Base-by-base conservation (phyloP, 2,329 filamentous ascomycete genomes). In the Scolecobasidium constrictum region DNA sequence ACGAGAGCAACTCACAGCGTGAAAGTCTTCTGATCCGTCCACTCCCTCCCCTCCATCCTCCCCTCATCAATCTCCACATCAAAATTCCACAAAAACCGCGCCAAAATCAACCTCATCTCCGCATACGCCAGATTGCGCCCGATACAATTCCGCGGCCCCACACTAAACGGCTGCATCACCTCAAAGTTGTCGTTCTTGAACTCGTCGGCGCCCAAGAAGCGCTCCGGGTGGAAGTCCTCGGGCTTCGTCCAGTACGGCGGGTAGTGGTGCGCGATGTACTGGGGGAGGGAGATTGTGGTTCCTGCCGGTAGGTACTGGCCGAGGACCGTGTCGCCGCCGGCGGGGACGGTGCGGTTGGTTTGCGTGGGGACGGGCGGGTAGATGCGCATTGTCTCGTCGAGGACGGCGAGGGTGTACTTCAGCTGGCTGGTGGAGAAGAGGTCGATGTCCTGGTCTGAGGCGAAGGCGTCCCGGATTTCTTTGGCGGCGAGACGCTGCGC, bases 241-340 rank as follows among this genome's bases (percentile, higher is more conserved):
- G 26, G 15, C 16, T 45, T 31, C n/a, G 6, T 22, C n/a, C 15
- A 45, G 18, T 46, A 21, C 28, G 3, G 3, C n/a, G 31, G 4
- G 11, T 20, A 39, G 31, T 21, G 33, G 15, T 43, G 6, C 5
- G 36, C 20, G 3, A n/a, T 15, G 17, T 5, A 33, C 5, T 28
- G 18, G 4, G 42, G 13, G 12, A 44, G 4, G 16, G n/a, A 4
- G 9, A 44, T 18, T 45, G 45, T 45, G 47, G 52, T 48, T 12
- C 37, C 50, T 43, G 50, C 56, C 5, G 57, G 53, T n/a, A 62
- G 39, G 38, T 44, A 56, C 26, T 52, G 44, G 2, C 56, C 58
- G 11, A 48, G 50, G 16, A 61, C 49, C 6, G 50, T 43, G 21
- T 50, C 54, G 13, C 56, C 57, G 4, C 50, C 52, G 7, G 40